Evolutionary conservation across 495 filamentous ascomycete genomes (phyloP), one percentile per base, ranked within the genome.

Genomic region (Halenospora varia): DNA sequence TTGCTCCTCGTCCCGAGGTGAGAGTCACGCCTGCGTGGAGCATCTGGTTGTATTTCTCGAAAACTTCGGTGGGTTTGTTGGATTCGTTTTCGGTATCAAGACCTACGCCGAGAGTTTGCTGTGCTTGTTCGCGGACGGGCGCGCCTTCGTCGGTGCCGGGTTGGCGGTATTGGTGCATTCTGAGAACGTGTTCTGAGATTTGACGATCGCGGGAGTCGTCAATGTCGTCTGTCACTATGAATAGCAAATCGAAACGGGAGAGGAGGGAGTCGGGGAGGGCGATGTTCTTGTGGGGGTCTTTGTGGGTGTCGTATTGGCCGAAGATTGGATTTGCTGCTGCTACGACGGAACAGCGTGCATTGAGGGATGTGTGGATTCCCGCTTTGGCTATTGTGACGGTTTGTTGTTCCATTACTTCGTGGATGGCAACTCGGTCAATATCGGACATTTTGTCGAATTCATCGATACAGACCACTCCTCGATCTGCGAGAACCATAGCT

Each of bases 401-500:
- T 70, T 99, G 94, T 75, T 99, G 94, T 73, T 99, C 94, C 94
- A 99, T 99, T 55, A 99, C 94, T 90, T 99, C 94, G 81, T 99
- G 94, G 65, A 99, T 99, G 47, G 94, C 94, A 19, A 99, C 94
- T 62, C 94, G 86, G 70, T 99, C 94, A 39, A 97, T 87, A 71
- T 97, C 94, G 61, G 89, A 95, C 94, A 99, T 99, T 74, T 99
- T 99, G 74, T 99, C 94, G 68, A 99, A 99, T 70, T 99, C 94
- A 71, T 99, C 94, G 64, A 99, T 99, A 74, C 94, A 99, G 41
- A 99, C 94, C 39, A 99, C 93, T 55, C 94, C 94, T 46, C 94
- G 86, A 66, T 99, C 94, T 67, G 85, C 94, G 57, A 99, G 88
- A 55, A 99, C 94, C 94, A 99, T 99, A 59, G 94, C 94, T 80